Base-by-base conservation (phyloP, 306 rosid species). In the Prunus fruticosa region DNA sequence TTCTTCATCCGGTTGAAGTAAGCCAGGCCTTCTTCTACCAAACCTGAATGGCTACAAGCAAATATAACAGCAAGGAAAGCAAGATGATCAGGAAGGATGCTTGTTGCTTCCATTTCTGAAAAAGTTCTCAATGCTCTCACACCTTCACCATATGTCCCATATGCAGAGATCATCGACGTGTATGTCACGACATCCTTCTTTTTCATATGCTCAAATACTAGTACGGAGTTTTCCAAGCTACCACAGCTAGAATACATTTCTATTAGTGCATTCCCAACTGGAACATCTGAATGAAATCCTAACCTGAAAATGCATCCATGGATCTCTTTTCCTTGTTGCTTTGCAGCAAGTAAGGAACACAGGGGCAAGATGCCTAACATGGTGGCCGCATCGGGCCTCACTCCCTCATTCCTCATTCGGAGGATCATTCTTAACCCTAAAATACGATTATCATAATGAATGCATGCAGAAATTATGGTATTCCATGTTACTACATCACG, bases 171-270 rank as follows among this genome's bases (percentile, higher is more conserved):
- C 88, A 86, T 83, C 13, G 94, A 82, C 74, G 91, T 84, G 91
- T 91, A 89, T 32, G 84, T 78, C 62, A 86, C 86, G 71, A 89
- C 82, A 85, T 91, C 94, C 76, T 88, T 91, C 76, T 30, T 78
- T 13, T 22, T 47, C 60, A 89, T 79, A 13, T 74, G 77, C 77
- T 86, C 84, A 72, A 85, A 91, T 57, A 85, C 82, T 74, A 76
- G 83, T 67, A 81, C 69, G 53, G 92, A 85, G 64, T 71, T 83
- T 72, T 72, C 80, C 60, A 88, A 80, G 73, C 74, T 80, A 56
- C 94, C 97, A 54, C 91, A 86, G 71, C 87, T 89, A 62, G 89
- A 91, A 85, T 87, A 89, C 94, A 89, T 84, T 83, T 91, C 86
- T 78, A 91, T 83, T n/a, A 91, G 84, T 74, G 94, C 91, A 41